phyloP scores from a whole-genome alignment of 1,284 basidiomycete genomes.

The Austroboletus rostrupii region DNA sequence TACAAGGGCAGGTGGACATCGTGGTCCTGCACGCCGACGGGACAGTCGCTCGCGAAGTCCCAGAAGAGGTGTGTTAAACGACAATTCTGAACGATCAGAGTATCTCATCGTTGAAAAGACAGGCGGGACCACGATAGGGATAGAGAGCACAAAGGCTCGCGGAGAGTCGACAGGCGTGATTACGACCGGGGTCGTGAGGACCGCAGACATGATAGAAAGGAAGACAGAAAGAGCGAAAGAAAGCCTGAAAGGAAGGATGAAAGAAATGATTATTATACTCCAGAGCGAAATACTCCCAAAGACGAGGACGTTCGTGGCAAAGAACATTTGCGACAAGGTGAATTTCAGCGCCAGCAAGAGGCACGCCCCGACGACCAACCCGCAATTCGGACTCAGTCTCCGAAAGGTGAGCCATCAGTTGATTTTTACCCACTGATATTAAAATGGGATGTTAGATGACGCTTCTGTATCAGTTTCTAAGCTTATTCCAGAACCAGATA shows the following conservation, averaged over 20 bases:
- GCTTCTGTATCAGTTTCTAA: slow-evolving; percentile 18
- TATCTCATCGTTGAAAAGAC: slow-evolving; percentile 20
- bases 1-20: slow-evolving; percentile 35
- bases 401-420: slow-evolving; percentile 22
- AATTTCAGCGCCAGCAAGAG: slow-evolving; percentile 21
- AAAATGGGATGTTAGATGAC: slow-evolving; percentile 7
- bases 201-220: slow-evolving; percentile 34
- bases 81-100: not conserved
- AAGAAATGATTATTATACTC: slow-evolving; percentile 18
- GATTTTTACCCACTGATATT: slow-evolving; percentile 1
- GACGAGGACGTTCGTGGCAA: slow-evolving; percentile 22
- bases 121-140: slow-evolving; percentile 30
- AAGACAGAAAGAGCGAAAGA: slow-evolving; percentile 28
- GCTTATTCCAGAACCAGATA: slow-evolving; percentile 40
- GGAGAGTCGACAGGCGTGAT: slow-evolving; percentile 35
- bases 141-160: slow-evolving; percentile 39
- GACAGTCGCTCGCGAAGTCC: slow-evolving; percentile 70
- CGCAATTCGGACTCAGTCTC: slow-evolving; percentile 16
- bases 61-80: slow-evolving; percentile 34
- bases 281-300: slow-evolving; percentile 23
- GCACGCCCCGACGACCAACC: slow-evolving; percentile 17
- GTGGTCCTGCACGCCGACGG: slow-evolving; percentile 48
- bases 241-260: slow-evolving; percentile 22
- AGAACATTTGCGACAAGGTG: slow-evolving; percentile 20
- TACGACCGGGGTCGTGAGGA: slow-evolving; percentile 38